Base-by-base conservation (phyloP, 768 basidiomycete species). In the Suillus fuscotomentosus region DNA sequence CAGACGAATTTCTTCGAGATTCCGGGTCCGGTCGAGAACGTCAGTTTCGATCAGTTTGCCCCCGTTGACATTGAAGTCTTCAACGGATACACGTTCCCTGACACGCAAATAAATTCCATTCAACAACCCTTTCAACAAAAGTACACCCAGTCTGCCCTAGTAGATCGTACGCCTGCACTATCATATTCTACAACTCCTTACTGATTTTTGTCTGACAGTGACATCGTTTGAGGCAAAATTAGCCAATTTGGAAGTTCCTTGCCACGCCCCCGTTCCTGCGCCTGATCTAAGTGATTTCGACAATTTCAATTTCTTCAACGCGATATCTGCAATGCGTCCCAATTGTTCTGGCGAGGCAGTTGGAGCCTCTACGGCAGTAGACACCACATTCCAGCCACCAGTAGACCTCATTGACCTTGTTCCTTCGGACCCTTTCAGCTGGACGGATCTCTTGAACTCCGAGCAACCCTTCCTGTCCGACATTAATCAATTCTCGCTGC, bases 1-100 rank as follows among this genome's bases (percentile, higher is more conserved):
- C 66, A 73, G 24, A 62, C 70, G 5, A 66, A 70, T 60, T 72
- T 73, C 61, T 77, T 79, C 31, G 65, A 74, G 3, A 64, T 75
- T 5, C 76, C 76, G 0, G 69, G 67, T 36, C 67, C 68, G 0
- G 73, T 75, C 1, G 65, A 70, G 34, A 65, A 68, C 0, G 63
- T 62, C 0, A 67, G 71, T 15, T 69, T 72, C 3, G 75, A 79
- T n/a, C 54, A 63, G 1, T 70, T 68, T 0, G n/a, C 68, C 3
- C 73, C 63, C 0, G 65, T 78, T 57, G 74, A 81, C 43, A 71
- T 82, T 0, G 71, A 78, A 8, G 27, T 80, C 59, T 77, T 77
- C 39, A 67, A 69, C 8, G 62, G 73, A 0, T 72, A 78, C 0
- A 66, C 74, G 9, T 67, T 65, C 9, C 68, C 65, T 42, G 48